Evolutionary conservation across 176 grass and related monocot genomes (phyloP), one percentile per base, ranked within the genome.

Genomic region (Eragrostis nindensis): DNA sequence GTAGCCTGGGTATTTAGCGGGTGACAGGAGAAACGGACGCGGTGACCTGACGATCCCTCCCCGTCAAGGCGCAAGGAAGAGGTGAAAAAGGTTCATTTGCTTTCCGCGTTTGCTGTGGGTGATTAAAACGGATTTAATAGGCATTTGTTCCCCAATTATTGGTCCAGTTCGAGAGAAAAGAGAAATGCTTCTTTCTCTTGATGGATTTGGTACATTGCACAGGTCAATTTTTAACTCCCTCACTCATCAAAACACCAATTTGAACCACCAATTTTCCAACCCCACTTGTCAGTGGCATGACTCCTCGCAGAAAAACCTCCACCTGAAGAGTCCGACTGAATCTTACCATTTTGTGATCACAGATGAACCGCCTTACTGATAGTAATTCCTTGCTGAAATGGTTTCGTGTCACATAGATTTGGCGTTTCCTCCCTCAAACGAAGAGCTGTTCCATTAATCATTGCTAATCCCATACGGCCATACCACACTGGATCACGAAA

Each of bases 11-110:
- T 5, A 78, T 83, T 88, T 40, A 1, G 5, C 0, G 40, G 74
- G 68, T 83, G 86, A 87, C 86, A 83, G 36, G 85, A 61, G 48
- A 13, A 26, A 48, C 3, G 38, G 77, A 41, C 27, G 16, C 36
- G 52, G 43, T 39, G 13, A 2, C 13, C 60, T 11, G 66, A 45
- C 66, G 21, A 7, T 45, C 24, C n/a, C n/a, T n/a, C n/a, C n/a
- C 16, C 2, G 8, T 62, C 38, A 27, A 32, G 18, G 25, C 24
- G 22, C 55, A 14, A 0, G n/a, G 61, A 30, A 60, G 49, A 13
- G 30, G 65, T 21, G 21, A 40, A 16, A 27, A 22, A 45, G 17
- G 8, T 16, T 17, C 12, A 19, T 66, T 73, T 36, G 73, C 26
- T 55, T 26, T 14, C 41, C 27, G 56, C 41, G 40, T 72, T 53